A percentile compares a stretch with the other conserved stretches of the same genome.
Conservation (phyloP, 331 rosid genomes). For the Rhamnella rubrinervis region DNA sequence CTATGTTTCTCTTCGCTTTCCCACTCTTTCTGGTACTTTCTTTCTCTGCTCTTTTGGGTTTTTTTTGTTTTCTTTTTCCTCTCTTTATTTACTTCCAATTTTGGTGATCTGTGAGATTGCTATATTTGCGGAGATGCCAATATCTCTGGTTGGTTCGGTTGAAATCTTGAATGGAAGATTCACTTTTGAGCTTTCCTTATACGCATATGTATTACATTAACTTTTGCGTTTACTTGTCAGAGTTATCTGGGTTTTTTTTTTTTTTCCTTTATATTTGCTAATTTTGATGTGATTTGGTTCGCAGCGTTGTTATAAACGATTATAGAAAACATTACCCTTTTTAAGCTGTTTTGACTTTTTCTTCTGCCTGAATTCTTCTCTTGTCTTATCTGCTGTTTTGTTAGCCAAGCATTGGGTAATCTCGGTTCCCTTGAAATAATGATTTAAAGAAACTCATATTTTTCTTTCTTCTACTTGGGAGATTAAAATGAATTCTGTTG, state of each 20-base stretch:
- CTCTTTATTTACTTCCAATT: not conserved
- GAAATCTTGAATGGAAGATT: not conserved
- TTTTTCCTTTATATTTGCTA: not conserved
- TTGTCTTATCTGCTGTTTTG: not conserved
- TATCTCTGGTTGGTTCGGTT: not conserved
- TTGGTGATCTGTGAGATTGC: not conserved
- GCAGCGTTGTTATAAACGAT: not conserved
- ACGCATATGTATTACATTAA: too few species aligned
- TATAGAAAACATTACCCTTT: not conserved
- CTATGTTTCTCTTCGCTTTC: constrained; percentile 63
- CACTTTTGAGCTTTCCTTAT: constrained; percentile 2
- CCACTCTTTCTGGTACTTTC: constrained; percentile 63
- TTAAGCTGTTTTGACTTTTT: not conserved
- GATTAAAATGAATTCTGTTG: not conserved
- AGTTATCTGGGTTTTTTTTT: too few species aligned
- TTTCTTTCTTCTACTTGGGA: not conserved
- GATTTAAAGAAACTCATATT: not conserved
- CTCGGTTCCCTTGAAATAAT: not conserved
- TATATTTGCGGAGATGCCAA: not conserved
- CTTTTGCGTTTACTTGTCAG: too few species aligned
- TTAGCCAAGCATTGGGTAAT: not conserved
- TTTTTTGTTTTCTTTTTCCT: not conserved
- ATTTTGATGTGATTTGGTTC: not conserved
- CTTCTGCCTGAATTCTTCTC: not conserved
- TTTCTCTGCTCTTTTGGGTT: not conserved